Evolutionary conservation across 148 eudicot genomes (phyloP).

Genomic region (Euryodendron excelsum): DNA sequence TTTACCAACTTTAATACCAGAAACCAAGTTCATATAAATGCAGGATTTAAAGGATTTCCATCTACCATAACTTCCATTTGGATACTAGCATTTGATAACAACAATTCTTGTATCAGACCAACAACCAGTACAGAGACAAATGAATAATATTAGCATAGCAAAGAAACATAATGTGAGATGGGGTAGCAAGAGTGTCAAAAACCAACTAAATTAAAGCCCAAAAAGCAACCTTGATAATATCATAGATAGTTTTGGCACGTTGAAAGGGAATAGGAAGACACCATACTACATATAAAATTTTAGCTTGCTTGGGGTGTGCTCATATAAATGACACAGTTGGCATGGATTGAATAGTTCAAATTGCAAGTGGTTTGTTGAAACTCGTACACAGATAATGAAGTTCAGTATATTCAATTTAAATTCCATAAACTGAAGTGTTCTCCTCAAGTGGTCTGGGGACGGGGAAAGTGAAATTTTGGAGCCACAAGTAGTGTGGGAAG

Average conservation of each 20-base stretch:
- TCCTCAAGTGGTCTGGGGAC: background rate
- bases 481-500: too few relatives aligned
- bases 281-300: background rate
- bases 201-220: background rate
- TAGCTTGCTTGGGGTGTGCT: background rate
- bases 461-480: too few relatives aligned
- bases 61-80: background rate
- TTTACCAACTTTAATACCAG: conserved; percentile 11
- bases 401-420: too few relatives aligned
- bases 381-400: background rate
- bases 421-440: background rate
- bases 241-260: background rate
- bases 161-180: background rate
- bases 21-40: background rate
- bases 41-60: background rate
- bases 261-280: background rate
- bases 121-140: background rate
- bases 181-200: background rate
- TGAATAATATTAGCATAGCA: background rate
- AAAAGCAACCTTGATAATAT: background rate
- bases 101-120: background rate
- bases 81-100: background rate
- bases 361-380: background rate
- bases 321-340: background rate
- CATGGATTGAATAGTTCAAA: background rate